Percentiles rank a stretch among this genome's conserved stretches.
Conservation (phyloP, 306 rosid genomes). For the Luffa aegyptiaca region DNA sequence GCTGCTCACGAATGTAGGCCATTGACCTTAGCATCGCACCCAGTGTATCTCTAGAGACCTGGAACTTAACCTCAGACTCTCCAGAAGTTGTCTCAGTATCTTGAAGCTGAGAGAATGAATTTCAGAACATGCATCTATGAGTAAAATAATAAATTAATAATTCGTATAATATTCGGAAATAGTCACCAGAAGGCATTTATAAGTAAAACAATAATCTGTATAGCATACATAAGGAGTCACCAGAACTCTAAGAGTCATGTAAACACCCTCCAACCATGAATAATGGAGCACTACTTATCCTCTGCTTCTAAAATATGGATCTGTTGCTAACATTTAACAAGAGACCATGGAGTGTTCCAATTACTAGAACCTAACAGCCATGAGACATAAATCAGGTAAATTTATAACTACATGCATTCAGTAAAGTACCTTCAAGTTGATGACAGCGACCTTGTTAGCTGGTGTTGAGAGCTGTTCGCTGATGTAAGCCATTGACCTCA, state of each 20-base stretch:
- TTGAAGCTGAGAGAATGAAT: conserved; percentile 49
- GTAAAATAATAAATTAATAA: background rate
- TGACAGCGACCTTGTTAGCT: conserved; percentile 91
- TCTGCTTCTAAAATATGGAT: conserved; percentile 6
- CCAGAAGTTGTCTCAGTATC: conserved; percentile 70
- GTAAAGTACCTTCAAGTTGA: conserved; percentile 59
- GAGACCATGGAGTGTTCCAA: background rate
- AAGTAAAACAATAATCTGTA: background rate
- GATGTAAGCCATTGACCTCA: conserved; percentile 84
- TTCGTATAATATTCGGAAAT: background rate
- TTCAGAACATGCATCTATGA: background rate
- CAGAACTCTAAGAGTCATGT: background rate
- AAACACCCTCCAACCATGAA: background rate
- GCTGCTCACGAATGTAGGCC: conserved; percentile 95
- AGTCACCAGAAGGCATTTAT: background rate
- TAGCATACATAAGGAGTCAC: background rate
- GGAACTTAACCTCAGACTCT: conserved; percentile 84
- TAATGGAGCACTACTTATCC: background rate
- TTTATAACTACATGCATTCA: background rate
- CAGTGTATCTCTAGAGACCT: conserved; percentile 82
- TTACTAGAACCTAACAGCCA: background rate
- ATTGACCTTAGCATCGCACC: conserved; percentile 93
- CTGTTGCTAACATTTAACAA: background rate
- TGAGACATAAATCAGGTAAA: background rate
- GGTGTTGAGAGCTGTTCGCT: conserved; percentile 86